Evolutionary conservation across 352 stramenopile species (phyloP).

Genomic region (Phytophthora fragariae): DNA sequence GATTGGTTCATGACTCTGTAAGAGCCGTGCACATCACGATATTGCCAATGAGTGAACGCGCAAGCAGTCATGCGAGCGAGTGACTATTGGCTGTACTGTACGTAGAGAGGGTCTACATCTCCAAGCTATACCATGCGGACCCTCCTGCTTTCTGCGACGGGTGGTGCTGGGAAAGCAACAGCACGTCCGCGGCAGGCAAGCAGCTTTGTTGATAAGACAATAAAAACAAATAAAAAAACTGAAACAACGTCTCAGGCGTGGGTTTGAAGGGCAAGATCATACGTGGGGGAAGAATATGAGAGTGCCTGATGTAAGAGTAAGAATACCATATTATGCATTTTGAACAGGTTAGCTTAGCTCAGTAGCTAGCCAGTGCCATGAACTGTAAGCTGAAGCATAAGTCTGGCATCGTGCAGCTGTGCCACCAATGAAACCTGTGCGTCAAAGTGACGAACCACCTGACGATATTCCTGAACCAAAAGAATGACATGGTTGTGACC

Average conservation of each 20-base stretch:
- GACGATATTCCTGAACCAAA: slow-evolving; percentile 16
- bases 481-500: neutral
- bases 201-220: slow-evolving; percentile 23
- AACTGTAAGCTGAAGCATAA: neutral
- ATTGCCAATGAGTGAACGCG: slow-evolving; percentile 10
- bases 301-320: neutral
- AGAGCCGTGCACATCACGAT: slow-evolving; percentile 14
- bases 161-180: slow-evolving; percentile 23
- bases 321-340: too few species aligned
- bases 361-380: too few species aligned
- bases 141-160: slow-evolving; percentile 17
- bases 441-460: slow-evolving; percentile 15
- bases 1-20: slow-evolving; percentile 73
- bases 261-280: too few species aligned
- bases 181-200: slow-evolving; percentile 1
- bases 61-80: neutral
- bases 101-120: slow-evolving; percentile 15
- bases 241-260: slow-evolving; percentile 1
- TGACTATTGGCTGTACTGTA: slow-evolving; percentile 26
- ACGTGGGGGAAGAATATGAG: too few species aligned
- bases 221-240: slow-evolving; percentile 17
- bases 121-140: neutral
- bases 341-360: too few species aligned
- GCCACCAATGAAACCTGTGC: neutral
- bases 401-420: neutral